Base-by-base conservation (phyloP, 2,329 filamentous ascomycete species). In the Ophiocordyceps robertsii region DNA sequence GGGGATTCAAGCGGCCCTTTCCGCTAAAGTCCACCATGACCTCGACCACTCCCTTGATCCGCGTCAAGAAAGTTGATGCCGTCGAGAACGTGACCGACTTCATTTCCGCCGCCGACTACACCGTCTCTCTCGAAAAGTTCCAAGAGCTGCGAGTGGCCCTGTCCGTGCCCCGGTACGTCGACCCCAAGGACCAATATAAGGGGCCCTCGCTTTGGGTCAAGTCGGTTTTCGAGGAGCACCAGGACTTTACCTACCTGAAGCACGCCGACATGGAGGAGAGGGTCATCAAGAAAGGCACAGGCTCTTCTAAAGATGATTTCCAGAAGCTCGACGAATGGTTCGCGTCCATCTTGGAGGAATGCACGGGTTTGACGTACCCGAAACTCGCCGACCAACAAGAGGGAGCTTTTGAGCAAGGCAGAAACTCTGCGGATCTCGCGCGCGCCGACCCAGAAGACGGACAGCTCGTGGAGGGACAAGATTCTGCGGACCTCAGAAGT, bases 51-150 rank as follows among this genome's bases (percentile, higher is more conserved):
- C 84, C 88, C 10, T 69, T 84, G 40, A 74, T 95, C 42, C 77
- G 85, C 49, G 66, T 96, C 51, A 80, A 78, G 53, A 74, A 82
- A 46, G 73, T 94, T 49, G 90, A 96, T 66, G 84, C 86, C 2
- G 75, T 80, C 52, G 88, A 95, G 63, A 83, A 88, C 59, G 73
- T 95, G 51, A 95, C 89, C 56, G 88, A 95, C 56, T 96, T 88
- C 62, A 72, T 78, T 48, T 88, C 84, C 32, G 84, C 88, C 0
- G 75, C 81, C 44, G 86, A 95, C 60, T 86, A 94, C 62, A 75
- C 80, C 41, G 67, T 87, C 51, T 88, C 86, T 8, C 68, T 93
- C 43, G 70, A 79, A 56, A 96, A 95, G 68, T 95, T 83, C 67
- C 82, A 87, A 58, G 85, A 94, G 60, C 70, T 95, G 58, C 73